Evolutionary conservation across 2,329 filamentous ascomycete genomes (phyloP).

Genomic region (Talaromyces sp.): DNA sequence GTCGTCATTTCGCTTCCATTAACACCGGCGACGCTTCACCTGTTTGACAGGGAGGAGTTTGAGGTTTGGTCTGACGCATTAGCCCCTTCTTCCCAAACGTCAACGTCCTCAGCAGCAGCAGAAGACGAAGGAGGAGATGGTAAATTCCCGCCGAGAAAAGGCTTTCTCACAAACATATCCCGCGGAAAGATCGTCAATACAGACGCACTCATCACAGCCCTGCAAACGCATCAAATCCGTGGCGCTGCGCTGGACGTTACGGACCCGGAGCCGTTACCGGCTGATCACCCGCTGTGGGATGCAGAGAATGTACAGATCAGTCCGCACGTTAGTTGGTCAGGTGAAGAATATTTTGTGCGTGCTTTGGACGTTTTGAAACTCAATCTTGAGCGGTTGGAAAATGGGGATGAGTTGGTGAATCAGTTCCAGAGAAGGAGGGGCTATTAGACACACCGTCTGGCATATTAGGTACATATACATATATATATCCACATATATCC

Average conservation of each 20-base stretch:
- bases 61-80: slow-evolving; percentile 44
- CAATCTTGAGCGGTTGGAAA: slow-evolving; percentile 54
- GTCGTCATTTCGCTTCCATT: slow-evolving; percentile 56
- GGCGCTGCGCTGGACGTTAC: slow-evolving; percentile 76
- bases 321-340: slow-evolving; percentile 60
- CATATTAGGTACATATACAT: too few relatives aligned
- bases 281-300: slow-evolving; percentile 65
- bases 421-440: slow-evolving; percentile 58
- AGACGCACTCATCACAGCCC: slow-evolving; percentile 58
- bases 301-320: slow-evolving; percentile 66
- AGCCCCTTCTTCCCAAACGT: slow-evolving; percentile 8
- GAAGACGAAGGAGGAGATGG: not conserved
- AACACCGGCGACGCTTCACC: slow-evolving; percentile 52
- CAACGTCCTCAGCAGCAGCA: not conserved
- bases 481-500: not conserved
- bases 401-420: slow-evolving; percentile 56
- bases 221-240: slow-evolving; percentile 52
- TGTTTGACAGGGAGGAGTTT: slow-evolving; percentile 56
- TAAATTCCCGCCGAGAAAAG: slow-evolving; percentile 32
- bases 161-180: slow-evolving; percentile 68
- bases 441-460: slow-evolving; percentile 49
- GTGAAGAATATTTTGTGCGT: slow-evolving; percentile 54
- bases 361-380: slow-evolving; percentile 56
- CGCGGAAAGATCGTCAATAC: slow-evolving; percentile 62
- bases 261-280: slow-evolving; percentile 71